Base-by-base conservation (phyloP, 1,139 yeast species). In the Cylindricascospora bacillispora region DNA sequence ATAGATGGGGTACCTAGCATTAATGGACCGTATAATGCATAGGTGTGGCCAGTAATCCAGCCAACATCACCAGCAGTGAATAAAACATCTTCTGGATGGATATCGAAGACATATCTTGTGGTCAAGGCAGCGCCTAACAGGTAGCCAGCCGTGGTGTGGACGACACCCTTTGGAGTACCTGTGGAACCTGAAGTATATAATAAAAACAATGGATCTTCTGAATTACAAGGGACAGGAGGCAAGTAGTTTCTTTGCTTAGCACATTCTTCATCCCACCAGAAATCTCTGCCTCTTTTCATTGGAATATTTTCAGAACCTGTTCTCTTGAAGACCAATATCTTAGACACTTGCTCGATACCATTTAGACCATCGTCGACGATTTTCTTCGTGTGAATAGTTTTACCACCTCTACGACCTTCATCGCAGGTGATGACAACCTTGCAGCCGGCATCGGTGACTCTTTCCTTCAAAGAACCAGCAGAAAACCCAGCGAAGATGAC, bases 61-160 rank as follows among this genome's bases (percentile, higher is more conserved):
- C 98, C 98, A 32, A 89, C 94, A 59, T 89, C 98, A 57, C 97
- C 97, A 32, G 97, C 95, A 31, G 97, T 86, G 67, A 89, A 89
- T 38, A 89, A 65, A 32, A 80, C 70, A 58, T 89, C 98, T 47
- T 80, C 79, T 32, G 76, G 72, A 56, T 83, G 94, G 35, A 89
- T 69, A 58, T 92, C 98, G 55, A 89, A 89, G 35, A 86, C 81
- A 59, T 86, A 89, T 59, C 78, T 81, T 36, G 95, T 82, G 35
- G 97, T 83, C 61, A 86, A 63, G 32, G 94, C 93, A 27, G 97
- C 95, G 42, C 95, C 95, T 44, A 89, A 67, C 45, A 86, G 68
- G 64, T 78, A 86, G 40, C 97, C 97, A 49, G 80, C 95, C 37
- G 95, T 86, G 40, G 83, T 65, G 62, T 86, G 97, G 41, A 83